Percentiles rank a stretch among this genome's conserved stretches.
These are phyloP conservation scores for Fraxinus floribunda DNA, from an alignment of 305 asterid species.

Conservation along the genomic window DNA sequence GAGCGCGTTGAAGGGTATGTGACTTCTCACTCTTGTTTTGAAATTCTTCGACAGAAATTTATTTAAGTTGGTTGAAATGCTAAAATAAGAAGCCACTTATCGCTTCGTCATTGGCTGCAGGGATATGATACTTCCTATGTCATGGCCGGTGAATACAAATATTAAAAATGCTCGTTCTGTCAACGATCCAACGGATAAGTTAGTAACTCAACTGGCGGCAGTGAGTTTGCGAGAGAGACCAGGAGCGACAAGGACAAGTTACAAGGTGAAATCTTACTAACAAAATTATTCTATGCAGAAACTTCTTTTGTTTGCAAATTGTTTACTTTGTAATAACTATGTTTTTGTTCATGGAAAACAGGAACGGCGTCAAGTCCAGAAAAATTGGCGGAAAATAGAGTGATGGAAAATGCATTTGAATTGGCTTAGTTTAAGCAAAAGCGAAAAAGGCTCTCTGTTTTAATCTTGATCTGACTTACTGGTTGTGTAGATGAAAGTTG, in stretches of 20 bases:
- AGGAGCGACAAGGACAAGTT: background rate
- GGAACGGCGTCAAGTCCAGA: background rate
- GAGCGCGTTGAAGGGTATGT: conserved; percentile 41
- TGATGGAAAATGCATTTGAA: background rate
- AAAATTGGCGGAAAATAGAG: background rate
- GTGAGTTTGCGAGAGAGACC: background rate
- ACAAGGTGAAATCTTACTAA: background rate
- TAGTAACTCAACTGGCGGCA: background rate
- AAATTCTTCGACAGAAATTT: background rate
- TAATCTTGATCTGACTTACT: background rate
- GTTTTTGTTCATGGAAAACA: background rate
- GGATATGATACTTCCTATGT: conserved; percentile 32
- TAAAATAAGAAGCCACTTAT: background rate
- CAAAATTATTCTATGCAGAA: background rate
- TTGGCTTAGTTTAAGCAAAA: background rate
- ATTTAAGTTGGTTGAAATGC: background rate
- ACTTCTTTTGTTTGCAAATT: background rate
- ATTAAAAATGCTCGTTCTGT: background rate
- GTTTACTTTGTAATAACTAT: background rate
- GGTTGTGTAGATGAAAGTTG: background rate
- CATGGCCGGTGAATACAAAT: conserved; percentile 18
- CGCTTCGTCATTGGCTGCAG: conserved; percentile 21
- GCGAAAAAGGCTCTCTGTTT: background rate
- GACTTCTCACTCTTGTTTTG: background rate
- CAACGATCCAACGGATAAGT: background rate